Evolutionary conservation across 2,329 filamentous ascomycete species (phyloP).

Genomic region (Hymenoscyphus albidus): DNA sequence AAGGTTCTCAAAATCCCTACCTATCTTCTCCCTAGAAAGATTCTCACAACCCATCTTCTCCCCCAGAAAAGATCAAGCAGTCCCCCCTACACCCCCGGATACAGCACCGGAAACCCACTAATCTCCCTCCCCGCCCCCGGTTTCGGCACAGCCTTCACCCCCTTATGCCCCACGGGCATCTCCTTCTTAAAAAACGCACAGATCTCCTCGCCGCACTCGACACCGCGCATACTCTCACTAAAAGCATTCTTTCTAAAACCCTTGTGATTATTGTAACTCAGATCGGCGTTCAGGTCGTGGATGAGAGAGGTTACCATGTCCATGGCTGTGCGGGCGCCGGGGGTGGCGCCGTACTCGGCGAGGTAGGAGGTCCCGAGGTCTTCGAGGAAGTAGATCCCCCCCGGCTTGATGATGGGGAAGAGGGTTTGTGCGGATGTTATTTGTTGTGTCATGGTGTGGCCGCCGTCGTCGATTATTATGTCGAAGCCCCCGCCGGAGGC

Average conservation of each 20-base stretch:
- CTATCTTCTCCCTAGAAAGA: too few species aligned
- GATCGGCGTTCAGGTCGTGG: not conserved
- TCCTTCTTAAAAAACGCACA: slow-evolving; percentile 18
- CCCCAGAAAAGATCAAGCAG: too few species aligned
- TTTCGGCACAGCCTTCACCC: too few species aligned
- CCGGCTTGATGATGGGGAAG: not conserved
- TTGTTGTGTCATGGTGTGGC: slow-evolving; percentile 40
- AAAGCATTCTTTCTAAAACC: not conserved
- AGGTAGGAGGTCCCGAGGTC: not conserved
- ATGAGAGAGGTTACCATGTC: not conserved
- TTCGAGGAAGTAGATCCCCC: not conserved
- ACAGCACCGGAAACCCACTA: too few species aligned
- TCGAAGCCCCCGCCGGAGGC: slow-evolving; percentile 39
- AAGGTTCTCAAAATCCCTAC: too few species aligned
- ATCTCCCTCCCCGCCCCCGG: too few species aligned
- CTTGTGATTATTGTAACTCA: not conserved
- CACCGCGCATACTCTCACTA: slow-evolving; percentile 2
- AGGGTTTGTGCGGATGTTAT: slow-evolving; percentile 33
- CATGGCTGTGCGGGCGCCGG: not conserved
- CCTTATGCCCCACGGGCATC: slow-evolving; percentile 17
- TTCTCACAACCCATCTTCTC: too few species aligned
- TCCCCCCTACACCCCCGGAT: too few species aligned
- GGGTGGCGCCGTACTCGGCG: not conserved
- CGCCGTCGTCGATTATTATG: slow-evolving; percentile 41
- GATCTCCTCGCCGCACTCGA: slow-evolving; percentile 19